Conservation (phyloP, 2,329 filamentous ascomycete species). For the Colletotrichum aenigma region DNA sequence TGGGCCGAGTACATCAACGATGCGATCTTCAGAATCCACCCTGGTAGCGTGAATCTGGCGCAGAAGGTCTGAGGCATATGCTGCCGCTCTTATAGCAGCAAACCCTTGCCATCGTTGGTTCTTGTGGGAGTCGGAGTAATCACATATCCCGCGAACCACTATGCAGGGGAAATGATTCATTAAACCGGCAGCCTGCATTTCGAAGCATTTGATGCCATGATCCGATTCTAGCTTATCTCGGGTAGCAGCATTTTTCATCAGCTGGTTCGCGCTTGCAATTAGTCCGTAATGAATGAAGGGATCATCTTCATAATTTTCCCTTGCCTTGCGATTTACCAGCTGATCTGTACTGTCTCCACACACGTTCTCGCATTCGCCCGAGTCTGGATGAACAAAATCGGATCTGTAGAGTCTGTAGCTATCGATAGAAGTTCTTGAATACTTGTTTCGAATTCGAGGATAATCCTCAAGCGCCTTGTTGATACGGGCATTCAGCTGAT, state of each 20-base stretch:
- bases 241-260: slow-evolving; percentile 24
- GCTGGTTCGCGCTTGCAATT: slow-evolving; percentile 19
- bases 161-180: no score
- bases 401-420: no score
- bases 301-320: background rate
- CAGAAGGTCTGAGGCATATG: no score
- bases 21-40: no score
- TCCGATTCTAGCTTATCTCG: background rate
- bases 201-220: slow-evolving; percentile 32
- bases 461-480: background rate
- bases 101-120: no score
- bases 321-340: background rate
- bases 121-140: no score
- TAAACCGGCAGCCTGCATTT: slow-evolving; percentile 24
- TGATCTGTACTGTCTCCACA: background rate
- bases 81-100: no score
- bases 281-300: slow-evolving; percentile 4
- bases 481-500: background rate
- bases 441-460: background rate
- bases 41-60: no score
- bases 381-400: background rate
- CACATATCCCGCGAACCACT: no score
- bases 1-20: no score
- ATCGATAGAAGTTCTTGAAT: background rate
- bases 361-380: background rate